Conservation (phyloP, 805 yeast species). For the Kuraishia ogatae region DNA sequence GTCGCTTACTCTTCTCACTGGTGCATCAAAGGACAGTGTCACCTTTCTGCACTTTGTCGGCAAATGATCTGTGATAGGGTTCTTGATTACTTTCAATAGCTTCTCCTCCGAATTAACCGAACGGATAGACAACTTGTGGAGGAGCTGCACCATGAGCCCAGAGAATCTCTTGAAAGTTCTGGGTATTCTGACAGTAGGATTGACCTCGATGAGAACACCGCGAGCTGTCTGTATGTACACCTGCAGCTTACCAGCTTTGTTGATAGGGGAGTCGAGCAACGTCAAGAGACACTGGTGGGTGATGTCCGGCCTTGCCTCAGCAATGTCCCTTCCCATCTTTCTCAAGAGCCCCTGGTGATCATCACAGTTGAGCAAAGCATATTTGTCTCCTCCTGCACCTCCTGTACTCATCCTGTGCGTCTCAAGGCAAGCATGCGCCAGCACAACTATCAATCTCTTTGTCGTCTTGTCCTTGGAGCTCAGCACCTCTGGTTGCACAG, state of each 20-base stretch:
- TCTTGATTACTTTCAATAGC: slow-evolving; percentile 86
- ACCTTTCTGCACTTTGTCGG: slow-evolving; percentile 94
- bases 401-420: slow-evolving; percentile 83
- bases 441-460: slow-evolving; percentile 85
- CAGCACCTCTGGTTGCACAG: slow-evolving; percentile 76
- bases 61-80: slow-evolving; percentile 93
- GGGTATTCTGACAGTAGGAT: slow-evolving; percentile 94
- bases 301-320: slow-evolving; percentile 98
- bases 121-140: slow-evolving; percentile 87
- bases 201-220: slow-evolving; percentile 91
- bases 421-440: slow-evolving; percentile 92
- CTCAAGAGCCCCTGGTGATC: slow-evolving; percentile 94
- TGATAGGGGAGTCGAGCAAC: slow-evolving; percentile 91
- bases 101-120: slow-evolving; percentile 95
- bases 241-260: slow-evolving; percentile 94
- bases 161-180: slow-evolving; percentile 97
- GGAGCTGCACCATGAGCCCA: slow-evolving; percentile 93
- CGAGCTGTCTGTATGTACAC: slow-evolving; percentile 94
- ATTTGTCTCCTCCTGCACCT: slow-evolving; percentile 81
- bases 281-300: slow-evolving; percentile 97
- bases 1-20: slow-evolving; percentile 80
- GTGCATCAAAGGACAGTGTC: slow-evolving; percentile 88
- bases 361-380: slow-evolving; percentile 90
- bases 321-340: slow-evolving; percentile 94
- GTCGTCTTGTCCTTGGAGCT: slow-evolving; percentile 81